A percentile compares a stretch with the other conserved stretches of the same genome.
These are phyloP conservation scores for Pyropia haitanensis DNA, from an alignment of 23 red algal species.

Conservation along the genomic window DNA sequence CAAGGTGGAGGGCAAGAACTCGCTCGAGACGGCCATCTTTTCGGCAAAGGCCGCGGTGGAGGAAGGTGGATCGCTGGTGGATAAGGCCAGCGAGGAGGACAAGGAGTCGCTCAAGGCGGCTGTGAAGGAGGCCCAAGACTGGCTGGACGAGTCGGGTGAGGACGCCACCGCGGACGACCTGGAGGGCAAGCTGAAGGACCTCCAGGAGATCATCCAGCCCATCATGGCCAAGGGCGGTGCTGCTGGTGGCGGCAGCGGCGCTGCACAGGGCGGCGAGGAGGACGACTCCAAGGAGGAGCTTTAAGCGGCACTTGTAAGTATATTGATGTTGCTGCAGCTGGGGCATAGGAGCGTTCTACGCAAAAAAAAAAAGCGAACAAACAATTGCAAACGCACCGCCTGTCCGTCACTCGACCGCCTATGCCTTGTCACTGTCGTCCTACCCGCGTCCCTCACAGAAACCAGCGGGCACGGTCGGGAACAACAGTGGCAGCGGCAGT, in stretches of 20 bases:
- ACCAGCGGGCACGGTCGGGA: too few relatives aligned
- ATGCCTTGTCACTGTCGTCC: too few relatives aligned
- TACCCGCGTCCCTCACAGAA: too few relatives aligned
- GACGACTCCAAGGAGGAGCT: conserved; percentile 23
- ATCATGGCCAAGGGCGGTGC: conserved; percentile 72
- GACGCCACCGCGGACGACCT: conserved; percentile 70
- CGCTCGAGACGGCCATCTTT: conserved; percentile 82
- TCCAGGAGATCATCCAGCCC: conserved; percentile 75
- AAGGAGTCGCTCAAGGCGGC: conserved; percentile 55
- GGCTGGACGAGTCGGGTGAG: conserved; percentile 71
- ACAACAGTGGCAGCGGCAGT: too few relatives aligned
- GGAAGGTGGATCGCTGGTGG: conserved; percentile 73
- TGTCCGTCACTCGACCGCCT: too few relatives aligned
- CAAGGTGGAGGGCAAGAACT: conserved; percentile 89
- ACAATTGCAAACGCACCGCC: too few relatives aligned
- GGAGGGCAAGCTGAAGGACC: conserved; percentile 74
- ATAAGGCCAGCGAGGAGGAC: conserved; percentile 77
- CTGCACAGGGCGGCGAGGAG: conserved; percentile 36
- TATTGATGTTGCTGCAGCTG: not conserved
- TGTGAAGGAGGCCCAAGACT: conserved; percentile 81
- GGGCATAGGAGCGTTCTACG: too few relatives aligned
- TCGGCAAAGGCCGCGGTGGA: conserved; percentile 62
- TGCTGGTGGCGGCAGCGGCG: conserved; percentile 20
- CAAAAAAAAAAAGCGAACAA: too few relatives aligned
- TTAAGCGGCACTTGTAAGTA: not conserved